Evolutionary conservation across 148 eudicot species (phyloP).

Genomic region (Agrostemma githago): DNA sequence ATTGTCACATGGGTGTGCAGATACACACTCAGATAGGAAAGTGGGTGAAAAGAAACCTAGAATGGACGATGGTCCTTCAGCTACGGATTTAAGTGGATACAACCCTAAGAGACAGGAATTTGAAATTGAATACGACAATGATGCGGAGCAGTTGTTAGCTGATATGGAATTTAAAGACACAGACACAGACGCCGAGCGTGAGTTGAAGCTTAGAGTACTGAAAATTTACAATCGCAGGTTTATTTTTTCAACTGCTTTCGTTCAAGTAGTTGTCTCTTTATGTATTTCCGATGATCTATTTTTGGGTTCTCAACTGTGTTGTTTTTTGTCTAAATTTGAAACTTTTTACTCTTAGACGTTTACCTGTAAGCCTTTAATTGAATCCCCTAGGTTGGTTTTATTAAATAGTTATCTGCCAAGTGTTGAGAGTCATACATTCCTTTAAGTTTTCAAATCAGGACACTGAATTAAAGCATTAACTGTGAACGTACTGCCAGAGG

Average conservation of each 20-base stretch:
- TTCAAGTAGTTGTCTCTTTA: background rate
- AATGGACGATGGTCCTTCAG: constrained; percentile 47
- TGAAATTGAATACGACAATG: constrained; percentile 87
- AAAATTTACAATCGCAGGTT: constrained; percentile 71
- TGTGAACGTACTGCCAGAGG: background rate
- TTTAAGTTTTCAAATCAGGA: background rate
- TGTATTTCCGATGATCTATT: background rate
- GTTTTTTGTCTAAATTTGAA: background rate
- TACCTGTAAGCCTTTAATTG: background rate
- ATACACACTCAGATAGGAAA: constrained; percentile 63
- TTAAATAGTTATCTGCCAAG: background rate
- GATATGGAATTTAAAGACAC: constrained; percentile 91
- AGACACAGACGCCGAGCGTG: constrained; percentile 69
- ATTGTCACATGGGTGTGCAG: constrained; percentile 23
- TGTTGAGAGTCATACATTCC: background rate
- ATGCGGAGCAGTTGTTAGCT: constrained; percentile 83
- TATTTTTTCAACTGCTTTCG: background rate
- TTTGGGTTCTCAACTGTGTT: background rate
- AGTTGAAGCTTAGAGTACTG: constrained; percentile 61
- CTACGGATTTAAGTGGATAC: constrained; percentile 58
- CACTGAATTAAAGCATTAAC: background rate
- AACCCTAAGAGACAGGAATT: constrained; percentile 87
- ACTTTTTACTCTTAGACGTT: background rate
- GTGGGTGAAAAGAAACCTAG: constrained; percentile 87
- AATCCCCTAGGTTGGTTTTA: background rate